Percentiles rank a stretch among this genome's conserved stretches.
Evolutionary conservation across 2,329 filamentous ascomycete genomes (phyloP).

Genomic region (Dactylella cylindrospora): DNA sequence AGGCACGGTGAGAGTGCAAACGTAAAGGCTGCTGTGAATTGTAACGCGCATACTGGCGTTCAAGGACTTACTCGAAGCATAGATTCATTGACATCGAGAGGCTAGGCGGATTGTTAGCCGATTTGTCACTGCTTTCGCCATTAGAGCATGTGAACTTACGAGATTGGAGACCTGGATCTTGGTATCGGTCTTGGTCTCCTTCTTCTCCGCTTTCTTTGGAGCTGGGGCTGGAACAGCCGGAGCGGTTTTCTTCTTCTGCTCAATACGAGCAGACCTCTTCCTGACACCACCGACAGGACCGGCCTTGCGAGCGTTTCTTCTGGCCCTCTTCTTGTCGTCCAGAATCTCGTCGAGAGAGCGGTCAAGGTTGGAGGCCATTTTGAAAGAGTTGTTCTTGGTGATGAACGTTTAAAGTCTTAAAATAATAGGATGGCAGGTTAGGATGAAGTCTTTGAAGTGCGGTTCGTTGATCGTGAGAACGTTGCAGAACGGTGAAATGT

Average conservation of each 20-base stretch:
- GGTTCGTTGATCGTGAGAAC: conserved; percentile 3
- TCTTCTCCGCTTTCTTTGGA: conserved; percentile 62
- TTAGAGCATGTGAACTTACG: conserved; percentile 61
- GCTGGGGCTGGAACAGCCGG: conserved; percentile 58
- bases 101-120: conserved; percentile 65
- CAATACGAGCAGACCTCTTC: conserved; percentile 49
- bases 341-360: conserved; percentile 97
- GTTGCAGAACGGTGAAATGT: neutral
- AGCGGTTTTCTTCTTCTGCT: conserved; percentile 48
- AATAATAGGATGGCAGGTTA: conserved; percentile 27
- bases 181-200: conserved; percentile 72
- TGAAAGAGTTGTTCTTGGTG: conserved; percentile 49
- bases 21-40: conserved; percentile 32
- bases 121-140: too few relatives aligned
- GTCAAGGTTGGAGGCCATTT: conserved; percentile 92
- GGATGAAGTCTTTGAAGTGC: conserved; percentile 1
- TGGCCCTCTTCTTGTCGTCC: conserved; percentile 61
- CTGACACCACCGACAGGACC: conserved; percentile 68
- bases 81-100: conserved; percentile 90
- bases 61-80: conserved; percentile 99
- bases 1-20: conserved; percentile 24
- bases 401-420: neutral
- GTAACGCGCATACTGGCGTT: conserved; percentile 38
- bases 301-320: conserved; percentile 53
- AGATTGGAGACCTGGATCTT: conserved; percentile 99